These are phyloP conservation scores for Pouteria campechiana DNA, from an alignment of 179 eudicot genomes.

Conservation along the genomic window DNA sequence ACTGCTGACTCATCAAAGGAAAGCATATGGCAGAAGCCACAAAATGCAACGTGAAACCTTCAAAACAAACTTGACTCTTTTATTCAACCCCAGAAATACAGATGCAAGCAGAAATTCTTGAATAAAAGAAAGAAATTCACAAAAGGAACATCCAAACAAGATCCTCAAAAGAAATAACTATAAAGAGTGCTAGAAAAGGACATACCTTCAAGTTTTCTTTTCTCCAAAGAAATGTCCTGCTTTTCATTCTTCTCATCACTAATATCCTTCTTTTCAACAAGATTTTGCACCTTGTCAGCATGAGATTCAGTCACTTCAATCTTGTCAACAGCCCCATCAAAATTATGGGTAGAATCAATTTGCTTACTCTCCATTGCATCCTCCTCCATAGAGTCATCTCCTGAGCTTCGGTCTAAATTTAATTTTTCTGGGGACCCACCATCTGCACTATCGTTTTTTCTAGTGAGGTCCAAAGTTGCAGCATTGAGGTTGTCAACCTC, in stretches of 20 bases:
- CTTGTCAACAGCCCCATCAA: slow-evolving; percentile 27
- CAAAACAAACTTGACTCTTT: no score
- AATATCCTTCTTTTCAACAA: slow-evolving; percentile 23
- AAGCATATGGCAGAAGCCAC: no score
- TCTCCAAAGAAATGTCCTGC: slow-evolving; percentile 29
- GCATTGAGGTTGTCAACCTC: slow-evolving; percentile 27
- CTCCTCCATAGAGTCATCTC: slow-evolving; percentile 88
- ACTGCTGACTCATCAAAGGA: no score
- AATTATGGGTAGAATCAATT: slow-evolving; percentile 31
- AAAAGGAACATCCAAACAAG: background rate
- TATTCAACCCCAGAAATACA: background rate
- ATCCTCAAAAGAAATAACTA: background rate
- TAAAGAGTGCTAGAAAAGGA: background rate
- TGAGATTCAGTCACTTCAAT: slow-evolving; percentile 28
- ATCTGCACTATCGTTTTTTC: slow-evolving; percentile 51
- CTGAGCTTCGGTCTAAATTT: slow-evolving; percentile 76
- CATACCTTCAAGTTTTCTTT: slow-evolving; percentile 79
- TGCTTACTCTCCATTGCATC: slow-evolving; percentile 67
- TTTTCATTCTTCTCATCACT: slow-evolving; percentile 24
- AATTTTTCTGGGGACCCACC: slow-evolving; percentile 59
- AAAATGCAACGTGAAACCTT: no score
- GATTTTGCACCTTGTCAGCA: slow-evolving; percentile 23
- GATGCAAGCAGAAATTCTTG: background rate
- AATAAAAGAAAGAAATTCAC: background rate
- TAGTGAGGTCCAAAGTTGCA: slow-evolving; percentile 37